phyloP scores from a whole-genome alignment of 169 alveolate genomes.

The Toxoplasma gondii region DNA sequence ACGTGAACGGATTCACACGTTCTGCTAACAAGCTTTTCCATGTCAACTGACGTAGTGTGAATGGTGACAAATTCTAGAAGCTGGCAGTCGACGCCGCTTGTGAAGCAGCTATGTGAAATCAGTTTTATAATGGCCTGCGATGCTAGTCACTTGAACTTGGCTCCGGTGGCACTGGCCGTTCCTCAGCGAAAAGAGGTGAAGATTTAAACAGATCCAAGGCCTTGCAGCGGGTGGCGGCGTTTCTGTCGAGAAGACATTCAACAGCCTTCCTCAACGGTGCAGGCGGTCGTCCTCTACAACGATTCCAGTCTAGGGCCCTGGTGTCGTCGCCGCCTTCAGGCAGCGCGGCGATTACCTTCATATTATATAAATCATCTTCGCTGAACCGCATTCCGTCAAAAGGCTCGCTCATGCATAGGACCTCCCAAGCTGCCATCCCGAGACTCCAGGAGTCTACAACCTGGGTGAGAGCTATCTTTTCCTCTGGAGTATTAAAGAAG shows the following conservation, averaged over 20 bases:
- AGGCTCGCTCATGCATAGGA: background rate
- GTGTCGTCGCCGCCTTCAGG: background rate
- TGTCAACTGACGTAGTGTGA: too few species aligned
- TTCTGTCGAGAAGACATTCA: background rate
- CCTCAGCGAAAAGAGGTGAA: too few species aligned
- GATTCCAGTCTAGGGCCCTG: background rate
- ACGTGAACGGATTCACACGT: too few species aligned
- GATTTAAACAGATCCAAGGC: background rate
- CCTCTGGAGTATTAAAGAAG: background rate
- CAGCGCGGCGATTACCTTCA: background rate
- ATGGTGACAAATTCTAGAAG: too few species aligned
- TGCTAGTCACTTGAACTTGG: too few species aligned
- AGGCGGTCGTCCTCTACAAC: background rate
- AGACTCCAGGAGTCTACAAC: background rate
- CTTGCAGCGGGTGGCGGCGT: background rate
- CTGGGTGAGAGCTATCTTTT: background rate
- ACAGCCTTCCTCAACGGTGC: background rate
- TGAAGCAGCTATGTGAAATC: too few species aligned
- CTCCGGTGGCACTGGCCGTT: too few species aligned
- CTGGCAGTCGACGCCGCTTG: too few species aligned
- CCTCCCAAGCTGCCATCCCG: slow-evolving; percentile 4
- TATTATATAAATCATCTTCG: too few species aligned
- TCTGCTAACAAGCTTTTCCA: too few species aligned
- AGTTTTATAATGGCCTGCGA: too few species aligned
- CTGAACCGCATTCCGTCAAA: background rate